phyloP scores from a whole-genome alignment of 352 stramenopile genomes.

The Globisporangium echinulatum region DNA sequence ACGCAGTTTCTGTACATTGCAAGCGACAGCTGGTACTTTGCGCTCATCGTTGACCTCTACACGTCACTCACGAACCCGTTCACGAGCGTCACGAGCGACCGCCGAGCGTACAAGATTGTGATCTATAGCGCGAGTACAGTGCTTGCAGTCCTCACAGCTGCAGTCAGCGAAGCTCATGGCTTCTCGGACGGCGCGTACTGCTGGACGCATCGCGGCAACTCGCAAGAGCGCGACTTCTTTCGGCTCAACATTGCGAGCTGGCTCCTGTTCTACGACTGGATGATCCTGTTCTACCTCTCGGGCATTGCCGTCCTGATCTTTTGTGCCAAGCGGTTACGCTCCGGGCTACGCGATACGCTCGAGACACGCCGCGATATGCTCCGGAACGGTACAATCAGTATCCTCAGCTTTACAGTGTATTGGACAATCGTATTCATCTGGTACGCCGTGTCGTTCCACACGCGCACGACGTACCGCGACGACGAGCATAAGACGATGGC shows the following conservation, averaged over 20 bases:
- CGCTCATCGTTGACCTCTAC: conserved; percentile 69
- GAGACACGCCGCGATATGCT: conserved; percentile 74
- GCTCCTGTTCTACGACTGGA: conserved; percentile 80
- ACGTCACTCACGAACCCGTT: conserved; percentile 81
- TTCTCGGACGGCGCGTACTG: conserved; percentile 74
- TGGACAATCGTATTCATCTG: conserved; percentile 80
- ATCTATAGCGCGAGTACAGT: conserved; percentile 40
- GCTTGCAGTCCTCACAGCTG: conserved; percentile 31
- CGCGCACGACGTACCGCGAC: conserved; percentile 27
- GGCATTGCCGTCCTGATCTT: conserved; percentile 64
- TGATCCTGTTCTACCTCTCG: conserved; percentile 80
- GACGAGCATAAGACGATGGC: conserved; percentile 27
- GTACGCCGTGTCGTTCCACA: conserved; percentile 71
- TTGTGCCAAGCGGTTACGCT: conserved; percentile 57
- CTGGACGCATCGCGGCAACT: conserved; percentile 62
- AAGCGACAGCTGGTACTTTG: conserved; percentile 82
- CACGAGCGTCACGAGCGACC: conserved; percentile 68
- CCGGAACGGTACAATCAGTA: conserved; percentile 66
- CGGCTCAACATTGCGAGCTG: conserved; percentile 66
- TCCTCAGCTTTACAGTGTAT: conserved; percentile 79
- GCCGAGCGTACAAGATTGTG: conserved; percentile 46
- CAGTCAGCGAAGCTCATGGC: conserved; percentile 34
- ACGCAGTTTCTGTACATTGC: conserved; percentile 77
- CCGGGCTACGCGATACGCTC: conserved; percentile 63
- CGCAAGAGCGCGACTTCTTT: conserved; percentile 51